Evolutionary conservation across 176 grass and related monocot genomes (phyloP).

Genomic region (Puccinellia tenuiflora): DNA sequence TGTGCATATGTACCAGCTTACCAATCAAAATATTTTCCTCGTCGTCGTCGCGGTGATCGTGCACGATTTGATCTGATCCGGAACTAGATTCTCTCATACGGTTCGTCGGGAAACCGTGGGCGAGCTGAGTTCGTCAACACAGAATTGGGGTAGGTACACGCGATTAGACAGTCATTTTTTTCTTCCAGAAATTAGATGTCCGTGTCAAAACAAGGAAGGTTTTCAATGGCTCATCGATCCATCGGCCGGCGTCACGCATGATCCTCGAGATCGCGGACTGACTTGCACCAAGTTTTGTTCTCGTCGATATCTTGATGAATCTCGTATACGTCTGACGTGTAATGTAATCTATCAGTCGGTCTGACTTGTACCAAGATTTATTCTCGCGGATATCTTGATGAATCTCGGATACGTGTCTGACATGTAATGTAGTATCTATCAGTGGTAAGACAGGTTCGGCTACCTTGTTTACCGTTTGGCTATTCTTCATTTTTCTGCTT

Average conservation of each 20-base stretch:
- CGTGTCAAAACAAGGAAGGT: neutral
- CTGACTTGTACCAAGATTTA: neutral
- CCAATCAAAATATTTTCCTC: neutral
- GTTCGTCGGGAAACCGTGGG: neutral
- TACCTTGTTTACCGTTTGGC: neutral
- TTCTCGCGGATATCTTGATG: neutral
- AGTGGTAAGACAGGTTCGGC: neutral
- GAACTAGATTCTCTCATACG: constrained; percentile 7
- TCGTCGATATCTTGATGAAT: neutral
- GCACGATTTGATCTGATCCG: constrained; percentile 21
- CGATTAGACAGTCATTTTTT: neutral
- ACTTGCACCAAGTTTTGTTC: neutral
- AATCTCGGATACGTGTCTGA: neutral
- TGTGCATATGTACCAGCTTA: neutral
- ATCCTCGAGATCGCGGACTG: neutral
- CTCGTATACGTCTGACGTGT: neutral
- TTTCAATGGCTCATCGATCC: neutral
- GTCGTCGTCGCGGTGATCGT: neutral
- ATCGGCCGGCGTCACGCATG: neutral
- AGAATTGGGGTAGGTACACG: neutral
- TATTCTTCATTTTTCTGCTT: neutral
- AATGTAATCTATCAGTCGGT: neutral
- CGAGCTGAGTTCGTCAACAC: constrained; percentile 19
- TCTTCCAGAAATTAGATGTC: neutral
- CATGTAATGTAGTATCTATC: neutral